Base-by-base conservation (phyloP, 2,329 filamentous ascomycete species). In the Cryphonectria parasitica region DNA sequence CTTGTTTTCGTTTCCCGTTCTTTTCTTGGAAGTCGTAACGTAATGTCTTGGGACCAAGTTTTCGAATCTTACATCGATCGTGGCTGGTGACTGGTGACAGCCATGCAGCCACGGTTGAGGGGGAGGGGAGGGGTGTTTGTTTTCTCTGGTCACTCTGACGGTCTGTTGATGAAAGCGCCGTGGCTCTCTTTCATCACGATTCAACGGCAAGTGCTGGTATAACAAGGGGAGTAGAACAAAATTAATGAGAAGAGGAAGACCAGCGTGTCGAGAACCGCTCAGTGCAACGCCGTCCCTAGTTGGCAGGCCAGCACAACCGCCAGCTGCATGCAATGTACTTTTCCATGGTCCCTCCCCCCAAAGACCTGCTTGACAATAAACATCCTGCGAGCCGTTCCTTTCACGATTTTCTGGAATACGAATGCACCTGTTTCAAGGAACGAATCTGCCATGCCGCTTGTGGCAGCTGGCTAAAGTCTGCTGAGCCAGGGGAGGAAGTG, bases 341-440 rank as follows among this genome's bases (percentile, higher is more conserved):
- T 10, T 1, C 17, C 10, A 49, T 2, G 17, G 2, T 0, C 4
- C 10, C 3, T 6, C 7, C 19, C 22, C 6, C 45, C 15, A 1
- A 49, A 2, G 45, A 49, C 45, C 36, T 39, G 36, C 10, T n/a
- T n/a, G n/a, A n/a, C 19, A n/a, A 28, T 54, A 31, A 54, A 22
- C 45, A 31, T 19, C 34, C 45, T 49, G 34, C 11, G 17, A 39
- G 34, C 52, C 41, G 28, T 28, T 34, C 19, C 39, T 31, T 31
- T 28, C 2, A 34, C 34, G 22, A 36, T 8, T 49, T 60, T 64
- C 61, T 39, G 45, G 61, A 69, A 64, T 19, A 36, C 28, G 61
- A 58, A 36, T 60, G 61, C 56, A 36, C 61, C 36, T 69, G 67
- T 69, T 69, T 64, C 67, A 69, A 61, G 39, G 19, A 36, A 61